Percentiles rank a stretch among this genome's conserved stretches.
These are phyloP conservation scores for Aspergillus leporis DNA, from an alignment of 495 filamentous ascomycete species.

Conservation along the genomic window DNA sequence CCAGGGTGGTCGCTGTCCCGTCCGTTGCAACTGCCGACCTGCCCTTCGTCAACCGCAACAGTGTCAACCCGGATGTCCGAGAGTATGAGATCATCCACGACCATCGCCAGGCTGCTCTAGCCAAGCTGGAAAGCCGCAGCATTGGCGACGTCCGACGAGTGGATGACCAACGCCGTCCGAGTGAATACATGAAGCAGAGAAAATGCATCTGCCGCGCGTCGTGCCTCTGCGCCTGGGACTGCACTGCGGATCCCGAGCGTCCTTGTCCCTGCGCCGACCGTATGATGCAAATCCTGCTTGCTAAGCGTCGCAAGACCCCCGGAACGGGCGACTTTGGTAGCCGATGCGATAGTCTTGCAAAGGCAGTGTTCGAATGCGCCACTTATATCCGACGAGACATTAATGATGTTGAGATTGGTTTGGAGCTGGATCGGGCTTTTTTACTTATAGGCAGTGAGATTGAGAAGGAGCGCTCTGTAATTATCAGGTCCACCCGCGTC, in stretches of 20 bases:
- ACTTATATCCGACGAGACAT: slow-evolving; percentile 20
- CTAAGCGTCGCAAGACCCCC: slow-evolving; percentile 18
- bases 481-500: neutral
- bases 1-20: slow-evolving; percentile 15
- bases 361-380: slow-evolving; percentile 32
- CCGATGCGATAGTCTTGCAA: slow-evolving; percentile 29
- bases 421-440: slow-evolving; percentile 25
- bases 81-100: slow-evolving; percentile 31
- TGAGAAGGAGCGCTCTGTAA: slow-evolving; percentile 24
- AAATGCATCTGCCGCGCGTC: slow-evolving; percentile 38
- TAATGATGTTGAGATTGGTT: slow-evolving; percentile 18
- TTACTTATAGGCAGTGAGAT: slow-evolving; percentile 30
- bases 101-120: slow-evolving; percentile 32
- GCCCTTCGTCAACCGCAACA: slow-evolving; percentile 27
- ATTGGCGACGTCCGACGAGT: slow-evolving; percentile 39
- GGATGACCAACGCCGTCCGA: slow-evolving; percentile 19
- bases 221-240: slow-evolving; percentile 36
- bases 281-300: slow-evolving; percentile 32
- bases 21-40: slow-evolving; percentile 23
- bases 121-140: slow-evolving; percentile 31
- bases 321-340: slow-evolving; percentile 20
- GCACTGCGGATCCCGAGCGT: slow-evolving; percentile 29
- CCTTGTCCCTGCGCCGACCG: slow-evolving; percentile 40
- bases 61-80: slow-evolving; percentile 16
- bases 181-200: slow-evolving; percentile 27